phyloP scores from a whole-genome alignment of 176 grass and related monocot species.

The Juncus inflexus region DNA sequence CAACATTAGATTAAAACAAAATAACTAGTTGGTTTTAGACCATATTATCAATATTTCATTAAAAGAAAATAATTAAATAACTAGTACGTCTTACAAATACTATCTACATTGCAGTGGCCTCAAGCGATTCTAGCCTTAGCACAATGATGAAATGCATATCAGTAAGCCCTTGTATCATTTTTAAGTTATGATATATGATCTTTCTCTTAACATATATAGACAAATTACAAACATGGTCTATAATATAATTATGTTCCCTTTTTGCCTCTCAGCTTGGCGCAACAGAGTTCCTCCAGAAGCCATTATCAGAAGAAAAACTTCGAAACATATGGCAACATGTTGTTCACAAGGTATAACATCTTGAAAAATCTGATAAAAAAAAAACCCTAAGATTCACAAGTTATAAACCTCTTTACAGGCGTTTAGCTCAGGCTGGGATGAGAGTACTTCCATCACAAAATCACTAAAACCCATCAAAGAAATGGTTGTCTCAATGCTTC shows the following conservation, averaged over 20 bases:
- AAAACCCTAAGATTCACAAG: constrained; percentile 3
- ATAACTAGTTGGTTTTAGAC: too few relatives aligned
- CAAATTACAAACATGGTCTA: not conserved
- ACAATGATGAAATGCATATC: constrained; percentile 56
- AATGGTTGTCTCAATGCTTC: constrained; percentile 37
- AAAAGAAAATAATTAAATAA: too few relatives aligned
- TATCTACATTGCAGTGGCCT: constrained; percentile 31
- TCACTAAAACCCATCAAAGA: constrained; percentile 48
- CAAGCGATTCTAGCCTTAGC: constrained; percentile 35
- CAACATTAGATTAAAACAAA: not conserved
- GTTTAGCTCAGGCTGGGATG: constrained; percentile 24
- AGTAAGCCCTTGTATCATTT: constrained; percentile 26
- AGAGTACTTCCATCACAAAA: constrained; percentile 1
- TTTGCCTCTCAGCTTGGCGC: constrained; percentile 38
- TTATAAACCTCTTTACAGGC: constrained; percentile 31
- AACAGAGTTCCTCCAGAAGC: constrained; percentile 48
- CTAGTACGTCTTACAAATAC: constrained; percentile 2
- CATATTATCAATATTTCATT: too few relatives aligned
- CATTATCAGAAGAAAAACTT: constrained; percentile 48
- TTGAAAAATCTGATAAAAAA: not conserved
- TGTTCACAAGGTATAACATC: constrained; percentile 40
- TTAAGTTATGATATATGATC: not conserved
- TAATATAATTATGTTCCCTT: not conserved
- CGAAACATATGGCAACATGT: constrained; percentile 54
- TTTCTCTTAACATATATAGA: constrained; percentile 11